A percentile compares a stretch with the other conserved stretches of the same genome.
Evolutionary conservation across 31 red algal species (phyloP).

Genomic region (Pterothamnion heteromorphum): DNA sequence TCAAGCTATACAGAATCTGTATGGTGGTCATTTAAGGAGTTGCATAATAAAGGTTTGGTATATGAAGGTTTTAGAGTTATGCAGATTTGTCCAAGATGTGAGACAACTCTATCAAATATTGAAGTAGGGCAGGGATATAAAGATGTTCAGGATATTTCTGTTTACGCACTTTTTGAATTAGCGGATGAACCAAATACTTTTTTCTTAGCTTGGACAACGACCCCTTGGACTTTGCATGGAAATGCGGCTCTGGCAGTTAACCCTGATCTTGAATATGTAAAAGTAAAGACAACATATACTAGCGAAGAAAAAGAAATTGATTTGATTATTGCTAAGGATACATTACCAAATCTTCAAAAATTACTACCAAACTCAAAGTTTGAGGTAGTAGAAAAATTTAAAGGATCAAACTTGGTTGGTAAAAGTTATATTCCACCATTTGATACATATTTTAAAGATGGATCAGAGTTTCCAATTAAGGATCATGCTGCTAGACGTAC

Average conservation of each 20-base stretch:
- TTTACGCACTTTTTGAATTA: neutral
- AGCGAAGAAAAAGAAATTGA: neutral
- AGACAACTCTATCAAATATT: neutral
- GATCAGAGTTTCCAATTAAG: neutral
- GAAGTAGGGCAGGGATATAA: conserved; percentile 19
- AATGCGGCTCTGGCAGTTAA: conserved; percentile 14
- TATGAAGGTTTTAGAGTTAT: conserved; percentile 26
- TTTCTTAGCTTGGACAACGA: conserved; percentile 42
- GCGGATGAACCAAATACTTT: neutral
- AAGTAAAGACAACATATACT: neutral
- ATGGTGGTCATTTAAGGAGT: conserved; percentile 26
- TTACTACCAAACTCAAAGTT: neutral
- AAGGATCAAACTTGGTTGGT: neutral
- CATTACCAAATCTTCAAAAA: neutral
- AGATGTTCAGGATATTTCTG: conserved; percentile 16
- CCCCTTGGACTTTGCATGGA: conserved; percentile 25
- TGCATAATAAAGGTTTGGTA: conserved; percentile 11
- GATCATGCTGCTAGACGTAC: neutral
- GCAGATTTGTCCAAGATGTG: neutral
- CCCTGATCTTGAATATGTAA: neutral
- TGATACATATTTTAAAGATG: conserved; percentile 15
- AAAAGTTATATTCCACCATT: neutral
- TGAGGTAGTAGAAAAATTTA: neutral
- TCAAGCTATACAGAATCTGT: conserved; percentile 10
- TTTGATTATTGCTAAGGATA: neutral